A percentile compares a stretch with the other conserved stretches of the same genome.
Conservation (phyloP, 805 yeast species). For the Middelhovenomyces tepae region DNA sequence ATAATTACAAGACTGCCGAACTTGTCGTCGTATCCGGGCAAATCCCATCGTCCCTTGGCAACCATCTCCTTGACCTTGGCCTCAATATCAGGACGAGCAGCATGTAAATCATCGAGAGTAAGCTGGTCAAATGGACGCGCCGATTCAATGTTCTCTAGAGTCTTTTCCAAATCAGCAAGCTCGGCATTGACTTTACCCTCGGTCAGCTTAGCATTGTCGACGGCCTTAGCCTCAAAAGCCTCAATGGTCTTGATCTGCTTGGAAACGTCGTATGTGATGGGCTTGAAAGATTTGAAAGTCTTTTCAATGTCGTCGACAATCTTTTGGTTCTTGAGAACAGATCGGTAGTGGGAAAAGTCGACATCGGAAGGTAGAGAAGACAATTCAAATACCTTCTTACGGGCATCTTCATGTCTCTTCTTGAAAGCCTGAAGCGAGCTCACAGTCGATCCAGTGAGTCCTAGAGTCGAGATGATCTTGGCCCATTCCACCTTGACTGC, state of each 20-base stretch:
- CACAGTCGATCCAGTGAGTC: conserved; percentile 89
- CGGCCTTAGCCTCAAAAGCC: conserved; percentile 88
- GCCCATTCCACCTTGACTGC: conserved; percentile 93
- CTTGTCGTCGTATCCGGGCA: conserved; percentile 97
- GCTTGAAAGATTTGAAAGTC: conserved; percentile 67
- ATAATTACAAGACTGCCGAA: conserved; percentile 94
- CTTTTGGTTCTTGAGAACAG: conserved; percentile 69
- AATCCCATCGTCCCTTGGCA: conserved; percentile 94
- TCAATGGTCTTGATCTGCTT: conserved; percentile 88
- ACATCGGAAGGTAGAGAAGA: conserved; percentile 65
- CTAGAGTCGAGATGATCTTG: conserved; percentile 76
- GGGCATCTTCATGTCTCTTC: conserved; percentile 98
- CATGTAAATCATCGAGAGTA: conserved; percentile 87
- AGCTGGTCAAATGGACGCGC: conserved; percentile 98
- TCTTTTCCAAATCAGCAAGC: conserved; percentile 73
- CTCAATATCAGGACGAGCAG: conserved; percentile 96
- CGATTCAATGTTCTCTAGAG: conserved; percentile 85
- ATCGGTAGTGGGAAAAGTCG: conserved; percentile 75
- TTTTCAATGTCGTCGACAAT: conserved; percentile 74
- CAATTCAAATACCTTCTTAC: conserved; percentile 65
- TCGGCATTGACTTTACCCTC: conserved; percentile 83
- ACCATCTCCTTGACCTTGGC: conserved; percentile 93
- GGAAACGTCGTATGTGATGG: conserved; percentile 76
- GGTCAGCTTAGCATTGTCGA: conserved; percentile 90
- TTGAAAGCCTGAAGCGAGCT: conserved; percentile 82